Evolutionary conservation across 345 rosid genomes (phyloP).

Genomic region (Eucalyptus caleyi): DNA sequence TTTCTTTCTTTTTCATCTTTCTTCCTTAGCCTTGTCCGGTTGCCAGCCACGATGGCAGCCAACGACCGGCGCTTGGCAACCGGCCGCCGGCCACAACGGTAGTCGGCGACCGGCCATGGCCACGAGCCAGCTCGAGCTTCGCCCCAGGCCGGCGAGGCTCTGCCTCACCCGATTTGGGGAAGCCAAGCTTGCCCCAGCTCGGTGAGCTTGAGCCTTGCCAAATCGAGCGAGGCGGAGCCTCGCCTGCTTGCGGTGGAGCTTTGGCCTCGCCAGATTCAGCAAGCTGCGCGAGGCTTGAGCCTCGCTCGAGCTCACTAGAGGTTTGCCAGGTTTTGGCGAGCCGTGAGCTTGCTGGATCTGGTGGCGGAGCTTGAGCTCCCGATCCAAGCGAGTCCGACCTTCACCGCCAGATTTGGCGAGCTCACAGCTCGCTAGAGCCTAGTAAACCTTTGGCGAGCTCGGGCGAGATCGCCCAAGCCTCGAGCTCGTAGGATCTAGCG

Average conservation of each 20-base stretch:
- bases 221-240: no score
- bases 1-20: no score
- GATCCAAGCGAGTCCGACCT: neutral
- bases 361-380: fast-evolving
- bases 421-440: fast-evolving
- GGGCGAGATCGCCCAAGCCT: no score
- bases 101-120: no score
- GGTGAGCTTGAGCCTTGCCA: fast-evolving
- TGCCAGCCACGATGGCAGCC: fast-evolving
- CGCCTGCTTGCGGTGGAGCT: fast-evolving
- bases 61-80: no score
- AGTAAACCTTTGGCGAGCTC: fast-evolving
- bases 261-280: fast-evolving
- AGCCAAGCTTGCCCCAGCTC: no score
- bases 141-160: no score
- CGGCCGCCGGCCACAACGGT: no score
- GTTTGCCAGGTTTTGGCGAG: fast-evolving
- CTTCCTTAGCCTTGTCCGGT: no score
- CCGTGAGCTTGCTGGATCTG: fast-evolving
- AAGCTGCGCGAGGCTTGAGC: fast-evolving
- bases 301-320: no score
- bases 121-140: fast-evolving
- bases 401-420: fast-evolving
- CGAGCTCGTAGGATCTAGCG: fast-evolving
- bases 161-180: fast-evolving